Evolutionary conservation across 129 eudicot species (phyloP).

Genomic region (Flaveria sonorensis): DNA sequence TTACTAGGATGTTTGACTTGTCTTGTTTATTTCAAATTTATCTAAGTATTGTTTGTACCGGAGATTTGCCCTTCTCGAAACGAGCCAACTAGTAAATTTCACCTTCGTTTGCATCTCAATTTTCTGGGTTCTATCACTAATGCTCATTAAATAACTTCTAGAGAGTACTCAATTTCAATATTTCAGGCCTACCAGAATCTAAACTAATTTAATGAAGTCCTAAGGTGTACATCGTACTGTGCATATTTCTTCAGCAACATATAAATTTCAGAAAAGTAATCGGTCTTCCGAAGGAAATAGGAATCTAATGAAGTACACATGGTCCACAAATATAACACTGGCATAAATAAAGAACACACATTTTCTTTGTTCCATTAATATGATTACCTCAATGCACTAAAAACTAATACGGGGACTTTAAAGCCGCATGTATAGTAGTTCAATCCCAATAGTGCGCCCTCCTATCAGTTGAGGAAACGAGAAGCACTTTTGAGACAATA

Average conservation of each 20-base stretch:
- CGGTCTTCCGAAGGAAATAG: background rate
- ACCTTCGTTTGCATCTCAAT: too few relatives aligned
- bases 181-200: background rate
- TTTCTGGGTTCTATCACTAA: background rate
- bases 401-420: background rate
- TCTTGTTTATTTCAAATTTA: too few relatives aligned
- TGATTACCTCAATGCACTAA: background rate
- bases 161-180: background rate
- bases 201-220: background rate
- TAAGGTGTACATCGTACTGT: background rate
- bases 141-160: background rate
- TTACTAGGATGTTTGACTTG: too few relatives aligned
- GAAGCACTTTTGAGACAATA: background rate
- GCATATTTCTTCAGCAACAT: background rate
- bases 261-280: background rate
- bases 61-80: too few relatives aligned
- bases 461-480: background rate
- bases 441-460: background rate
- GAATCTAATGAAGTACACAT: slow-evolving; percentile 4
- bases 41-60: too few relatives aligned
- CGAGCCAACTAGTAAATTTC: too few relatives aligned
- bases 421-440: background rate
- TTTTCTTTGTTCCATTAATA: background rate
- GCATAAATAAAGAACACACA: background rate
- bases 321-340: background rate